Evolutionary conservation across 495 filamentous ascomycete species (phyloP).

Genomic region (Penicillium pulvis): DNA sequence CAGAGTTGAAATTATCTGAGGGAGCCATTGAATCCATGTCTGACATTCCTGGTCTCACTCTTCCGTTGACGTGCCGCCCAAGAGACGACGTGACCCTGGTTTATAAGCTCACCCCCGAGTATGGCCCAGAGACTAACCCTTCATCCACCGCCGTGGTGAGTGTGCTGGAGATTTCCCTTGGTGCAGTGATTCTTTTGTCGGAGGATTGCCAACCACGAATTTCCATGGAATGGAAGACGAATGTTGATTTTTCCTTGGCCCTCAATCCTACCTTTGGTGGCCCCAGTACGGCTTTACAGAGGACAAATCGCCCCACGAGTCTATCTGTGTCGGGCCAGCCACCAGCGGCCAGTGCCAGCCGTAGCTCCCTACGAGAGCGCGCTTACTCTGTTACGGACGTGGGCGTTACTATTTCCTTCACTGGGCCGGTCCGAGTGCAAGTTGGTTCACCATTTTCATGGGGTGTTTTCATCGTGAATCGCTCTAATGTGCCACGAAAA

Average conservation of each 20-base stretch:
- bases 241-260: conserved; percentile 79
- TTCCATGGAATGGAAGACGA: conserved; percentile 77
- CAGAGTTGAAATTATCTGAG: conserved; percentile 64
- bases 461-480: conserved; percentile 88
- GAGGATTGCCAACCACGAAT: conserved; percentile 71
- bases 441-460: conserved; percentile 82
- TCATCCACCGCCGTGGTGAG: conserved; percentile 50
- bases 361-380: conserved; percentile 56
- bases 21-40: conserved; percentile 72
- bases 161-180: conserved; percentile 64
- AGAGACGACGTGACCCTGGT: conserved; percentile 85
- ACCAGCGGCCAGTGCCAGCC: conserved; percentile 42
- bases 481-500: conserved; percentile 66
- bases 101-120: conserved; percentile 71
- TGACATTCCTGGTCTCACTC: conserved; percentile 53
- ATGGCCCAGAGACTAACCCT: conserved; percentile 54
- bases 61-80: conserved; percentile 72
- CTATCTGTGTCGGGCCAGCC: conserved; percentile 39
- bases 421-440: conserved; percentile 60
- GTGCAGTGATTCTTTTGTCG: conserved; percentile 63
- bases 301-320: conserved; percentile 56
- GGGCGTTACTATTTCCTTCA: conserved; percentile 76
- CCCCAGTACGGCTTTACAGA: conserved; percentile 56
- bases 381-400: conserved; percentile 56
- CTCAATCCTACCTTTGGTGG: conserved; percentile 63